A percentile compares a stretch with the other conserved stretches of the same genome.
These are phyloP conservation scores for Candolleomyces efflorescens DNA, from an alignment of 768 basidiomycete genomes.

Conservation along the genomic window DNA sequence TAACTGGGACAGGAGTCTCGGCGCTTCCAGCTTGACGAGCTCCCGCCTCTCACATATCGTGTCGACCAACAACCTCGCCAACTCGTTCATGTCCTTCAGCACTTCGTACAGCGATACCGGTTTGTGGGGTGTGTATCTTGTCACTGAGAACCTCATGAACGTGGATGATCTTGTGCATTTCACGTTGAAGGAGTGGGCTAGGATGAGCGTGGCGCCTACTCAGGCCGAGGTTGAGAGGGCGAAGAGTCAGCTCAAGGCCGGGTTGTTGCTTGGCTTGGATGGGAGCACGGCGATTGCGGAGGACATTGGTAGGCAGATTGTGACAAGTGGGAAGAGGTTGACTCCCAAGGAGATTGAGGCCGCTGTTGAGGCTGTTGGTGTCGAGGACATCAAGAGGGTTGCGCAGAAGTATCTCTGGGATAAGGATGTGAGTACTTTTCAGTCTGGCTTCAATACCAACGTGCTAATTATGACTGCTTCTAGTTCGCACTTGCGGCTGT, in stretches of 20 bases:
- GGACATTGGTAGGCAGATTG: conserved; percentile 96
- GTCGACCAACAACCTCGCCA: conserved; percentile 92
- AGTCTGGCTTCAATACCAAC: conserved; percentile 1
- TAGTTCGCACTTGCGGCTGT: conserved; percentile 86
- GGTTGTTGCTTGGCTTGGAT: conserved; percentile 83
- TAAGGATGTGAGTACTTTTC: conserved; percentile 65
- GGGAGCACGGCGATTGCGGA: conserved; percentile 97
- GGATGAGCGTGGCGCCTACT: conserved; percentile 87
- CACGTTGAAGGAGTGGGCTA: conserved; percentile 92
- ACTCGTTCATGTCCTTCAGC: conserved; percentile 99
- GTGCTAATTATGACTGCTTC: conserved; percentile 11
- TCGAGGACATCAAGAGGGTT: conserved; percentile 88
- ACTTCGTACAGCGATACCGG: conserved; percentile 99
- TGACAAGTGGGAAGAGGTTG: conserved; percentile 86
- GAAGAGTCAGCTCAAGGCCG: conserved; percentile 98
- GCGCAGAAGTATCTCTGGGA: conserved; percentile 98
- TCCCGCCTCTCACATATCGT: conserved; percentile 90
- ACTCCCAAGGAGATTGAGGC: conserved; percentile 93
- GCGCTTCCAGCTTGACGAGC: conserved; percentile 83
- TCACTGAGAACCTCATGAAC: conserved; percentile 91
- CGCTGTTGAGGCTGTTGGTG: conserved; percentile 84
- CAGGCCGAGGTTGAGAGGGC: conserved; percentile 91
- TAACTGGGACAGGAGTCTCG: conserved; percentile 98
- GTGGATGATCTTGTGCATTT: conserved; percentile 93
- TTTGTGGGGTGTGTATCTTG: conserved; percentile 97